Conservation (phyloP, 805 yeast genomes). For the Yarrowia sp. region DNA sequence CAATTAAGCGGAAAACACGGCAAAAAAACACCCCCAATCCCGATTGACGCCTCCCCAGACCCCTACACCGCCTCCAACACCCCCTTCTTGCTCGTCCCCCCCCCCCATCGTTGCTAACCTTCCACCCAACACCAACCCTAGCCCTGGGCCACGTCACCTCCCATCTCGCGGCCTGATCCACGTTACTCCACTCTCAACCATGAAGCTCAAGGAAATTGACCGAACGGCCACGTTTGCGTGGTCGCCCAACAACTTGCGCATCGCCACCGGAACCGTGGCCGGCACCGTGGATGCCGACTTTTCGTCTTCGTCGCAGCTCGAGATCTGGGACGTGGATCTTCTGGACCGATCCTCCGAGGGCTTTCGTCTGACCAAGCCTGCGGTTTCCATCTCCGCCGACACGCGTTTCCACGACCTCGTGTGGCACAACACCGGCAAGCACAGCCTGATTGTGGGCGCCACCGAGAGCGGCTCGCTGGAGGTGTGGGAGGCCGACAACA, state of each 20-base stretch:
- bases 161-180: constrained; percentile 17
- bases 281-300: constrained; percentile 92
- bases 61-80: no score
- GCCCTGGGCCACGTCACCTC: constrained; percentile 27
- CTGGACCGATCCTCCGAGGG: constrained; percentile 38
- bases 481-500: constrained; percentile 65
- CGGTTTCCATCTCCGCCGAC: constrained; percentile 48
- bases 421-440: constrained; percentile 65
- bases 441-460: constrained; percentile 78
- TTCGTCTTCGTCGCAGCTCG: constrained; percentile 72
- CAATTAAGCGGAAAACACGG: no score
- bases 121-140: constrained; percentile 10
- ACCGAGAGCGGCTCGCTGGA: constrained; percentile 78
- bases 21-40: no score
- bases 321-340: constrained; percentile 65
- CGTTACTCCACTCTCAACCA: constrained; percentile 12
- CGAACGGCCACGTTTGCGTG: constrained; percentile 95
- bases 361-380: constrained; percentile 41
- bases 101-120: constrained; percentile 18
- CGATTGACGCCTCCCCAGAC: no score
- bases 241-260: constrained; percentile 62
- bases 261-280: constrained; percentile 93
- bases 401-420: constrained; percentile 74
- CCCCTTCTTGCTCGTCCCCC: no score
- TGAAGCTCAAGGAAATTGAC: constrained; percentile 77